Evolutionary conservation across 768 basidiomycete species (phyloP).

Genomic region (Termitomyces sp.): DNA sequence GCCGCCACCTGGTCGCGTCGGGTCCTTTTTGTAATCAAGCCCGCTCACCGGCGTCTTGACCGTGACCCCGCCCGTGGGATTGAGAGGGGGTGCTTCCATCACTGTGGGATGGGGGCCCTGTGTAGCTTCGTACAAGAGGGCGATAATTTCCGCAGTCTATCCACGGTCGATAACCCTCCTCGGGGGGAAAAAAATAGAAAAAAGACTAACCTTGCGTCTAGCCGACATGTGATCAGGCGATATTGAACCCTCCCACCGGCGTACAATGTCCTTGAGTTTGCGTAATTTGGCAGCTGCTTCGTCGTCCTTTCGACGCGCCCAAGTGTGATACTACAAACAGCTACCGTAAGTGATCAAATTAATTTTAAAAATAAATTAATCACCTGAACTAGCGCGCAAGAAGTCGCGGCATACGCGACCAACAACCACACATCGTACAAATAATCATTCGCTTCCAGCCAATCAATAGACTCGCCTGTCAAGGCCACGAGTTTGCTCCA

Average conservation of each 20-base stretch:
- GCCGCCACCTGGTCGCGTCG: slow-evolving; percentile 78
- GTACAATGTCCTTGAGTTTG: slow-evolving; percentile 78
- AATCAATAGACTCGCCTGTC: slow-evolving; percentile 81
- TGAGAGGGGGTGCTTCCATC: slow-evolving; percentile 59
- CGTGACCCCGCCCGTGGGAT: slow-evolving; percentile 71
- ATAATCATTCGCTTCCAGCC: slow-evolving; percentile 77
- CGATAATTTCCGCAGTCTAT: slow-evolving; percentile 89
- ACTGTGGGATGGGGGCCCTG: slow-evolving; percentile 49
- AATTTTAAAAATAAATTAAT: neutral
- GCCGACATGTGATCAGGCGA: slow-evolving; percentile 94
- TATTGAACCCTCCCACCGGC: slow-evolving; percentile 81
- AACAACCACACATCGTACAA: slow-evolving; percentile 85
- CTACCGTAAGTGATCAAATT: slow-evolving; percentile 1
- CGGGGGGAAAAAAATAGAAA: slow-evolving; percentile 15
- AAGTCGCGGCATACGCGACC: slow-evolving; percentile 82
- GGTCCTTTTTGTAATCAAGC: slow-evolving; percentile 74
- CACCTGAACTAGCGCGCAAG: slow-evolving; percentile 89
- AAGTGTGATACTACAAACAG: slow-evolving; percentile 77
- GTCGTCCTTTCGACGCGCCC: slow-evolving; percentile 75
- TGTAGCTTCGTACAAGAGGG: slow-evolving; percentile 90
- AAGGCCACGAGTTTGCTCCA: slow-evolving; percentile 71
- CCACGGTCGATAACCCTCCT: slow-evolving; percentile 4
- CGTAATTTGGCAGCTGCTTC: slow-evolving; percentile 70
- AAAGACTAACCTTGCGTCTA: slow-evolving; percentile 70
- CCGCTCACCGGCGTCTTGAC: slow-evolving; percentile 43